Percentiles rank a stretch among this genome's conserved stretches.
These are phyloP conservation scores for Trametes pubescens DNA, from an alignment of 1,284 basidiomycete genomes.

Conservation along the genomic window DNA sequence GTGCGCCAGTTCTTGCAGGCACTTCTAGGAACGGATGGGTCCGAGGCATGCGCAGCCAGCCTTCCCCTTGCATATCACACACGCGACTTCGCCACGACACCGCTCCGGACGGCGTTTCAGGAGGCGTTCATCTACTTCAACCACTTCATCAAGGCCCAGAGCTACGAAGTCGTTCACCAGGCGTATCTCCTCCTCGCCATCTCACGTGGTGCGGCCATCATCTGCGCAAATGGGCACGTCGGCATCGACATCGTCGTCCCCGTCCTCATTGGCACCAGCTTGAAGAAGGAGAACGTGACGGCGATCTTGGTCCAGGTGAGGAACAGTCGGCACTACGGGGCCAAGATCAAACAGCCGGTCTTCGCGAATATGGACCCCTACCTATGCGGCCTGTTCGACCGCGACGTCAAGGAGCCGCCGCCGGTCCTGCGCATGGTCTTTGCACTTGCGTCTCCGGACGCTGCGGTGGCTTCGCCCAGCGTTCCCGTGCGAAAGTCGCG, in stretches of 20 bases:
- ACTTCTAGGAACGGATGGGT: constrained; percentile 4
- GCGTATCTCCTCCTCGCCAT: constrained; percentile 35
- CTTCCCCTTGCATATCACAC: not conserved
- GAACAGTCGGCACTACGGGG: constrained; percentile 33
- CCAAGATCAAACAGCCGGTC: not conserved
- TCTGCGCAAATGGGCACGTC: constrained; percentile 36
- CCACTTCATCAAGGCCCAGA: constrained; percentile 42
- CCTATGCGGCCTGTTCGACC: constrained; percentile 12
- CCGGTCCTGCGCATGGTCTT: constrained; percentile 18
- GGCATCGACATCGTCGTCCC: constrained; percentile 38
- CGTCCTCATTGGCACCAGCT: not conserved
- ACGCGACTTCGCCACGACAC: not conserved
- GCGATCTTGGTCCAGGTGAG: constrained; percentile 41
- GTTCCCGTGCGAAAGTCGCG: not conserved
- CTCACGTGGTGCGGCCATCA: constrained; percentile 39
- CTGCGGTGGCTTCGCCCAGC: constrained; percentile 1
- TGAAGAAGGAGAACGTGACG: constrained; percentile 27
- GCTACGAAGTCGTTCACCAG: constrained; percentile 32
- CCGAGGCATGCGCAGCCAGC: not conserved
- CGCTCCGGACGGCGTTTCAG: constrained; percentile 28
- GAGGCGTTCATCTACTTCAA: constrained; percentile 41
- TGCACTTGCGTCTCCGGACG: constrained; percentile 12
- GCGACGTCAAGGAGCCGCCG: constrained; percentile 6
- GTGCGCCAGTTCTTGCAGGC: constrained; percentile 17
- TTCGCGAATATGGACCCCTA: constrained; percentile 15